phyloP scores from a whole-genome alignment of 257 asterid genomes.

The Solanum piurae region DNA sequence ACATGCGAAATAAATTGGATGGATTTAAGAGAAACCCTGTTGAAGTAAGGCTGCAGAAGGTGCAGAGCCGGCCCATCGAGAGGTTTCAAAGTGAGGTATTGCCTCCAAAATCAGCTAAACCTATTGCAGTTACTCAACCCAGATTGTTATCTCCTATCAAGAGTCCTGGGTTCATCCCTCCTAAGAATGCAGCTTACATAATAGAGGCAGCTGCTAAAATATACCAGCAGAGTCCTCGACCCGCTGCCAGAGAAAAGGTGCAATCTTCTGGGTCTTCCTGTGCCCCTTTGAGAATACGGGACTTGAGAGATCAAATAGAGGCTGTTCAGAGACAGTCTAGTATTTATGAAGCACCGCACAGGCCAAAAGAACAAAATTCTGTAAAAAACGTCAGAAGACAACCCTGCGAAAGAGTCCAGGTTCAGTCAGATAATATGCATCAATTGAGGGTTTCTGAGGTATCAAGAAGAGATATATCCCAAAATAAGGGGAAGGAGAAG shows the following conservation, averaged over 20 bases:
- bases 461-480: conserved; percentile 37
- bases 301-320: conserved; percentile 57
- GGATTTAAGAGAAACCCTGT: conserved; percentile 62
- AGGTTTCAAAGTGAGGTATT: conserved; percentile 74
- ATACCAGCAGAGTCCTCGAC: conserved; percentile 81
- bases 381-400: conserved; percentile 34
- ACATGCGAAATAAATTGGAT: conserved; percentile 72
- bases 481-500: conserved; percentile 56
- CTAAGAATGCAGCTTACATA: conserved; percentile 77
- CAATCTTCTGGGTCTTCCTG: conserved; percentile 56
- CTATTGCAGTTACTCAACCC: conserved; percentile 57
- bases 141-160: conserved; percentile 82
- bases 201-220: conserved; percentile 87
- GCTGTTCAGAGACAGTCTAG: conserved; percentile 45
- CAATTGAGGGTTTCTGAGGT: conserved; percentile 35
- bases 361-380: conserved; percentile 32
- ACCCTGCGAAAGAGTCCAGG: conserved; percentile 27
- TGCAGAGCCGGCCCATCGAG: conserved; percentile 58
- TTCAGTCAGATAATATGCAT: conserved; percentile 29
- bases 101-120: conserved; percentile 85
- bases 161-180: conserved; percentile 85
- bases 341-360: conserved; percentile 29
- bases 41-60: conserved; percentile 54
- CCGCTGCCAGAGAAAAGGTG: conserved; percentile 34
- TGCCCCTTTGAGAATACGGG: conserved; percentile 50